These are phyloP conservation scores for Backusella luteola DNA, from an alignment of 192 early-diverging fungal genomes.

Conservation along the genomic window DNA sequence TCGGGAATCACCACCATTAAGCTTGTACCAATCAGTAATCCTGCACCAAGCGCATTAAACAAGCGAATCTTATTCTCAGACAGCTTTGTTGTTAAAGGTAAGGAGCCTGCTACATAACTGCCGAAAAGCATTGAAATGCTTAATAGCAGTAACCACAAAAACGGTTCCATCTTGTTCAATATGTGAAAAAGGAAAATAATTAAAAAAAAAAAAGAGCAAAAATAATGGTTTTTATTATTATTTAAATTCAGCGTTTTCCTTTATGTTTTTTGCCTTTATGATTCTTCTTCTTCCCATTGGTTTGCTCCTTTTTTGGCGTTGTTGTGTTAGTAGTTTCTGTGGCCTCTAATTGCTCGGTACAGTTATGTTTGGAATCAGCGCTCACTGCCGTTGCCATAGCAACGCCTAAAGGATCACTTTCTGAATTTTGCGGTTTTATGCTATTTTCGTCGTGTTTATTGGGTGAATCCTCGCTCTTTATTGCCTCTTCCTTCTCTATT, in stretches of 20 bases:
- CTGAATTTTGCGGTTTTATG: neutral
- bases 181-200: neutral
- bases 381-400: too few species aligned
- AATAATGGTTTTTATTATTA: neutral
- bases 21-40: conserved; percentile 89
- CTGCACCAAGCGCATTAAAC: conserved; percentile 83
- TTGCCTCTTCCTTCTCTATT: neutral
- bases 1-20: conserved; percentile 95
- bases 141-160: conserved; percentile 63
- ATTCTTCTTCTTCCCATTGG: conserved; percentile 12
- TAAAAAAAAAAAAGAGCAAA: neutral
- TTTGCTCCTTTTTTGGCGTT: neutral
- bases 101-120: conserved; percentile 82
- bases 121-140: conserved; percentile 79
- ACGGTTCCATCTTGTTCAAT: conserved; percentile 44
- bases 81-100: conserved; percentile 81
- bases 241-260: conserved; percentile 14
- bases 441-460: neutral
- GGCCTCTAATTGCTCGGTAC: neutral
- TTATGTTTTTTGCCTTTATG: conserved; percentile 9
- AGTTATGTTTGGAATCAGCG: neutral
- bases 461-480: neutral
- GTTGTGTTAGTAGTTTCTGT: neutral
- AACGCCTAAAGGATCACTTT: neutral
- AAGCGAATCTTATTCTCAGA: conserved; percentile 69